Percentiles rank a stretch among this genome's conserved stretches.
phyloP scores from a whole-genome alignment of 768 basidiomycete species.

The Phlebiopsis flavidoalba region DNA sequence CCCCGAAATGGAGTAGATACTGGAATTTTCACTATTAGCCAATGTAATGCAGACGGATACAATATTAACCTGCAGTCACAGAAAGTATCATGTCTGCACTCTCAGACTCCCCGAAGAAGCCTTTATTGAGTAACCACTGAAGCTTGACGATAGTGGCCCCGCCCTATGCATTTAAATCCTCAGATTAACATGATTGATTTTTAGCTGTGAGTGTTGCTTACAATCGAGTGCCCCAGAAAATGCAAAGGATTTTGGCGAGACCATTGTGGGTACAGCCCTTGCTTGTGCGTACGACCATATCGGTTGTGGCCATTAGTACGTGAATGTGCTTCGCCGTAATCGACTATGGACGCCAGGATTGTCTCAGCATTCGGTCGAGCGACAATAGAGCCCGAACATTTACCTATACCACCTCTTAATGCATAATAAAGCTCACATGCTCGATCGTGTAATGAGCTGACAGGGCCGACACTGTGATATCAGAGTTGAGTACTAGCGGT shows the following conservation, averaged over 20 bases:
- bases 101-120: slow-evolving; percentile 35
- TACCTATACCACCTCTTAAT: slow-evolving; percentile 40
- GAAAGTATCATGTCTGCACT: slow-evolving; percentile 44
- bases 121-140: slow-evolving; percentile 34
- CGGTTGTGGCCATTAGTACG: slow-evolving; percentile 32
- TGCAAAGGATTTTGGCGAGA: slow-evolving; percentile 38
- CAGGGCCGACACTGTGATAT: slow-evolving; percentile 49
- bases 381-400: background rate
- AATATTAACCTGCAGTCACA: slow-evolving; percentile 33
- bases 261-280: slow-evolving; percentile 45
- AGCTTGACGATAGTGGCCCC: slow-evolving; percentile 44
- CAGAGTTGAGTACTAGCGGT: background rate
- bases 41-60: too few relatives aligned
- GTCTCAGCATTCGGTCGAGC: background rate
- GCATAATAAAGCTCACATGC: slow-evolving; percentile 48
- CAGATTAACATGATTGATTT: background rate
- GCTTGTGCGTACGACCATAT: slow-evolving; percentile 34
- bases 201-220: slow-evolving; percentile 16
- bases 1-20: slow-evolving; percentile 46
- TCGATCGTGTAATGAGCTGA: slow-evolving; percentile 48
- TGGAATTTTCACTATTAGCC: slow-evolving; percentile 11
- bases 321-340: slow-evolving; percentile 44
- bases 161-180: slow-evolving; percentile 26
- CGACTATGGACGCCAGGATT: slow-evolving; percentile 30
- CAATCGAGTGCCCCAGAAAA: slow-evolving; percentile 46